Base-by-base conservation (phyloP, 495 filamentous ascomycete species). In the Penicillium pulvis region DNA sequence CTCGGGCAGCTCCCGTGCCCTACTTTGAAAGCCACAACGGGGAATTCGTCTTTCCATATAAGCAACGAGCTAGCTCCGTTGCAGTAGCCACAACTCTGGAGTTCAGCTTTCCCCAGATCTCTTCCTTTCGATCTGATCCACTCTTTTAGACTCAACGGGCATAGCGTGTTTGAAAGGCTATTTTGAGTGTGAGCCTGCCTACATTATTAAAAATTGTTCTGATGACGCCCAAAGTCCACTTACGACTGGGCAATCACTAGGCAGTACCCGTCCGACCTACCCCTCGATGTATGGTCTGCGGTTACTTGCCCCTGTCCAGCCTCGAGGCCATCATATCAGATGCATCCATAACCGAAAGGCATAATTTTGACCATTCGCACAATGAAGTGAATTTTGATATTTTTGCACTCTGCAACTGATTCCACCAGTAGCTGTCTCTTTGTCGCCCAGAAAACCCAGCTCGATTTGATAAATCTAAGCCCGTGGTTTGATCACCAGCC, bases 91-190 rank as follows among this genome's bases (percentile, higher is more conserved):
- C 48, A 43, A 49, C 33, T 39, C 50, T 61, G 55, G 51, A 56
- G 46, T 20, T 43, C 33, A 62, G 55, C 46, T 65, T 65, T 65
- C 63, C 63, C 63, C 63, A 62, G 63, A 59, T 65, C 52, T 65
- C 44, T 16, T 56, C 53, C 24, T 50, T 19, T 53, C 49, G 45
- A 52, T 36, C 26, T 19, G 62, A 64, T 64, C 62, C 62, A 64
- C 62, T 61, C 36, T 39, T 46, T 56, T 56, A 57, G 51, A 55
- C 62, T 53, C 51, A 64, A 60, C 41, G 50, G 58, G 62, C 55
- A 57, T 61, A 64, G 62, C 62, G 58, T 58, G 41, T 39, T 57
- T 52, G 28, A 17, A 39, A 52, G 30, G 35, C 50, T 52, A 53
- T 53, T 42, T 53, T 53, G 31, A 42, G 51, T 24, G 19, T 53